Base-by-base conservation (phyloP, 2,329 filamentous ascomycete genomes). In the Diatrype stigma region DNA sequence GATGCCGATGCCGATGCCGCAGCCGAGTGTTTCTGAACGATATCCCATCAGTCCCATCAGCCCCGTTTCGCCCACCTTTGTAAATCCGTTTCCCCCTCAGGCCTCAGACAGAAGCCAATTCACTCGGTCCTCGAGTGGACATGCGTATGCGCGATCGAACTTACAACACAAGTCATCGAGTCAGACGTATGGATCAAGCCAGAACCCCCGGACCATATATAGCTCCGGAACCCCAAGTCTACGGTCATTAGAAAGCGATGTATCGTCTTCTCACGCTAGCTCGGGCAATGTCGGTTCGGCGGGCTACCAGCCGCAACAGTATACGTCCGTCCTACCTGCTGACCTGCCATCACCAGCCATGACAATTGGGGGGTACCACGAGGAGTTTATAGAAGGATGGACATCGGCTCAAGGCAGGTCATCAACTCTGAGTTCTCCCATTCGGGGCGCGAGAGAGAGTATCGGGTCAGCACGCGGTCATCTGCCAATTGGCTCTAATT, bases 321-420 rank as follows among this genome's bases (percentile, higher is more conserved):
- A 81, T 52, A 73, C 77, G 2, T 75, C 73, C 1, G 69, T 77
- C 12, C 68, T 78, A 14, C 78, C 80, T 2, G 71, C 75, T 3
- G 81, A 85, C 52, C 68, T 83, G 14, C 79, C 81, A 8, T 81
- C 82, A 1, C 78, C 82, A 2, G 73, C 79, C 12, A 76, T 73
- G 3, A 80, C 77, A 0, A 61, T 76, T 12, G 73, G 74, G 8
- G 79, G 80, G 49, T 78, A 79, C 49, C 73, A 72, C 48, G 73
- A 76, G 12, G 81, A 84, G 47, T 75, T 81, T 32, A 80, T 81
- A 50, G 82, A 84, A 53, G 80, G 81, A 2, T 84, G 81, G 80
- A 82, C 79, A 8, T 74, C 76, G 0, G 76, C 81, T 1, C 80
- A 84, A 57, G 81, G 81, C 14, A 73, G 81, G 23, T 79, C 80